Percentiles rank a stretch among this genome's conserved stretches.
These are phyloP conservation scores for Nasturtium officinale DNA, from an alignment of 345 rosid genomes.

Conservation along the genomic window DNA sequence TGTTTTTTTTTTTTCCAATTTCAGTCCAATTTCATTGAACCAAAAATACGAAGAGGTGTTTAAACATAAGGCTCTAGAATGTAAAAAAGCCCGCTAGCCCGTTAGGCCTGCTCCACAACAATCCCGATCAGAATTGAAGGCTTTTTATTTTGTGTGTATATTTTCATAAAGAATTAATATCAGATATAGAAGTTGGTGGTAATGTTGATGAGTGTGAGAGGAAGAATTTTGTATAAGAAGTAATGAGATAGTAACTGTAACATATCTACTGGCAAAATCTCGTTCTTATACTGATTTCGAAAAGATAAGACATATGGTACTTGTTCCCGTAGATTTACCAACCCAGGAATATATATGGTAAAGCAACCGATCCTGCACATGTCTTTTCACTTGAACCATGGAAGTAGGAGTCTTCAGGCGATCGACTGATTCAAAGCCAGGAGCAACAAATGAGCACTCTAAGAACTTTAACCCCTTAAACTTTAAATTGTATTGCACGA, in stretches of 20 bases:
- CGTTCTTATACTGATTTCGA: neutral
- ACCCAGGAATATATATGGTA: neutral
- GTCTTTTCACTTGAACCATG: constrained; percentile 5
- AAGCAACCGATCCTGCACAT: neutral
- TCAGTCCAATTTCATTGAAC: neutral
- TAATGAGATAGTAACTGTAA: neutral
- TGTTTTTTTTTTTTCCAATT: neutral
- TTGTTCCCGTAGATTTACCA: neutral
- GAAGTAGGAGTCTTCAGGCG: constrained; percentile 54
- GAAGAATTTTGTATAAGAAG: neutral
- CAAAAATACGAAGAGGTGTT: neutral
- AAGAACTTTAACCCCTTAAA: neutral
- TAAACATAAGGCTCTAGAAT: neutral
- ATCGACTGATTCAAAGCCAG: constrained; percentile 67
- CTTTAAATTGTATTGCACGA: neutral
- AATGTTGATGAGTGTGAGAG: neutral
- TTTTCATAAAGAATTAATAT: neutral
- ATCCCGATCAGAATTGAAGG: neutral
- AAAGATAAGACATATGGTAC: too few relatives aligned
- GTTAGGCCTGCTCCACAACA: neutral
- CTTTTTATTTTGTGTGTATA: neutral
- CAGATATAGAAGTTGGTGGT: too few relatives aligned
- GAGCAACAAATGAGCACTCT: neutral
- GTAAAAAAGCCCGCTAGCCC: neutral
- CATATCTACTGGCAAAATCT: neutral